Evolutionary conservation across 1,284 basidiomycete genomes (phyloP), one percentile per base, ranked within the genome.

Genomic region (Amylostereum areolatum): DNA sequence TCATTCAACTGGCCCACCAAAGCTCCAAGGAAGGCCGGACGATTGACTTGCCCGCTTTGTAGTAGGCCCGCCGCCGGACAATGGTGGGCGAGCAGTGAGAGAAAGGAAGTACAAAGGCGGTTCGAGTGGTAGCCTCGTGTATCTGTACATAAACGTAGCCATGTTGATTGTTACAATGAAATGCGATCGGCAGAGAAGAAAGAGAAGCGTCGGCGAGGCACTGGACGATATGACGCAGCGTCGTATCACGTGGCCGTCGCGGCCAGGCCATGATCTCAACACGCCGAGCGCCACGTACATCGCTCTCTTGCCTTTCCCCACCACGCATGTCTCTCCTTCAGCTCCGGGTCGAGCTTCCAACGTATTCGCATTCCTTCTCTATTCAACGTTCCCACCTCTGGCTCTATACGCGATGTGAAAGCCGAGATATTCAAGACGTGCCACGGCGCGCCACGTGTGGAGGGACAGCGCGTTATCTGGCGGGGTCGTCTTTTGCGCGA

Each of bases 391-490:
- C 66, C 73, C 11, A 61, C 63, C 39, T 62, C 66, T 10, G 72
- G 72, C 46, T 78, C 77, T 29, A 70, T 90, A 43, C 68, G 70
- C 42, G 75, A 86, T 59, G 71, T 89, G 53, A 90, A 90, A 68
- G 70, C 74, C 49, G 75, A 79, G 64, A 89, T 90, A 53, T 71
- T 69, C 51, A 67, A 60, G 12, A 62, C 67, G 24, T 90, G 88
- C 60, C 66, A 75, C 7, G 87, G 87, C n/a, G 72, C 69, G 51
- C 87, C 87, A 42, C 73, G 67, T 34, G 72, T 78, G 12, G 77
- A 80, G 12, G 85, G 86, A 11, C 87, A 90, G 66, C 72, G 83
- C 51, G 72, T 90, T 53, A 82, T 90, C 52, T 88, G 81, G 76
- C 75, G 81, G 58, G 87, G 87, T 18, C 77, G 87, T 42, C 72